Percentiles rank a stretch among this genome's conserved stretches.
These are phyloP conservation scores for Thamnidium elegans DNA, from an alignment of 192 early-diverging fungal genomes.

Conservation along the genomic window DNA sequence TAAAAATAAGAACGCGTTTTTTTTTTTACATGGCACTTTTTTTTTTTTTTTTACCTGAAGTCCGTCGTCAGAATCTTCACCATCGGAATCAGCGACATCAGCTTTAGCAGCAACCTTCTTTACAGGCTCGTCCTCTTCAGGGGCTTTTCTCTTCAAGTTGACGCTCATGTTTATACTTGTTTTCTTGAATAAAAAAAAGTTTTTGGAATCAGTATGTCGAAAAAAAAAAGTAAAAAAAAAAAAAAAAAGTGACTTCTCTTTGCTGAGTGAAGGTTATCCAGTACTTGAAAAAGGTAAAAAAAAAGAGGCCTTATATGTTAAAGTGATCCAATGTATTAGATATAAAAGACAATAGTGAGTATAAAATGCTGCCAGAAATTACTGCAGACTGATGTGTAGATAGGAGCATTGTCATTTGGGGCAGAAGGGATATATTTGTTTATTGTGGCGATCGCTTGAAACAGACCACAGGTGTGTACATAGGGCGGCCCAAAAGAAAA, in stretches of 20 bases:
- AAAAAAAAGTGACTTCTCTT: slow-evolving; percentile 1
- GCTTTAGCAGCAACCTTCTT: slow-evolving; percentile 6
- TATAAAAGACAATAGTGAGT: too few relatives aligned
- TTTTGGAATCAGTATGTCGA: background rate
- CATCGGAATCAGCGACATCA: background rate
- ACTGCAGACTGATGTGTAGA: too few relatives aligned
- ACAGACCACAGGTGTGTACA: too few relatives aligned
- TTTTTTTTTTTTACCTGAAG: slow-evolving; percentile 16
- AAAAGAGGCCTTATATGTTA: too few relatives aligned
- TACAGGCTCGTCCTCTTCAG: slow-evolving; percentile 16
- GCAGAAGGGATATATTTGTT: too few relatives aligned
- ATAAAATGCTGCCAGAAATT: too few relatives aligned
- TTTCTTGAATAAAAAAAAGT: background rate
- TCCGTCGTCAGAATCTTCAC: slow-evolving; percentile 28
- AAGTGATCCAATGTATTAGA: too few relatives aligned
- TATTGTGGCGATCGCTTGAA: too few relatives aligned
- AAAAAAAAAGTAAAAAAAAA: slow-evolving; percentile 10
- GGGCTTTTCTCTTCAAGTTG: slow-evolving; percentile 22
- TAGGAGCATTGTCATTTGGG: too few relatives aligned
- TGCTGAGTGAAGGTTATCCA: too few relatives aligned
- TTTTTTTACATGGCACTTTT: background rate
- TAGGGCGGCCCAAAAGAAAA: too few relatives aligned
- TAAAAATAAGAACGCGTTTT: slow-evolving; percentile 3
- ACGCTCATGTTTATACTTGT: slow-evolving; percentile 1
- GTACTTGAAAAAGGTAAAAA: too few relatives aligned